phyloP scores from a whole-genome alignment of 495 filamentous ascomycete genomes.

The Penicillium arizonense region DNA sequence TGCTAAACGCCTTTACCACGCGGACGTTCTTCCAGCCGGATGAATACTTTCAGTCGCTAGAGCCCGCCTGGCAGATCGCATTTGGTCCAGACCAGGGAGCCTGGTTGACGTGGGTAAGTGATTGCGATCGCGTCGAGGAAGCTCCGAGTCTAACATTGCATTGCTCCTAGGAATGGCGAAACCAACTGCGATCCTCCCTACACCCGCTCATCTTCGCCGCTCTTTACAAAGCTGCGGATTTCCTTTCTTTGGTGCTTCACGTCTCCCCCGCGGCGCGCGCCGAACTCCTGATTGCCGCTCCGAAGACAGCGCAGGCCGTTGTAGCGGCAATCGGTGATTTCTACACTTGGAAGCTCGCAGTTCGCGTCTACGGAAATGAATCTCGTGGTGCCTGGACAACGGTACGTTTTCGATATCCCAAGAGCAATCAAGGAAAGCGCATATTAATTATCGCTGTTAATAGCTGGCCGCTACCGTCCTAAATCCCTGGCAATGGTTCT shows the following conservation, averaged over 20 bases:
- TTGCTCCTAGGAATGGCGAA: slow-evolving; percentile 77
- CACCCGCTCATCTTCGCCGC: slow-evolving; percentile 82
- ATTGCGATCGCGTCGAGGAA: slow-evolving; percentile 6
- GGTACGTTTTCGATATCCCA: slow-evolving; percentile 45
- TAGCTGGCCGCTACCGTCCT: slow-evolving; percentile 64
- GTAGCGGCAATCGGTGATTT: slow-evolving; percentile 80
- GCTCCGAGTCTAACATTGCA: slow-evolving; percentile 7
- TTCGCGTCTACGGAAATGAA: slow-evolving; percentile 64
- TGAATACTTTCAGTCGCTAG: slow-evolving; percentile 94
- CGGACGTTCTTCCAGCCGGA: slow-evolving; percentile 99
- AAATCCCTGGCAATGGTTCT: slow-evolving; percentile 97
- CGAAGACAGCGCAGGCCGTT: slow-evolving; percentile 72
- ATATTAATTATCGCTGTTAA: slow-evolving; percentile 4
- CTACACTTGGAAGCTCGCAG: slow-evolving; percentile 84
- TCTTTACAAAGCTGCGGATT: slow-evolving; percentile 64
- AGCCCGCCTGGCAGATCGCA: slow-evolving; percentile 89
- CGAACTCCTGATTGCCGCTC: slow-evolving; percentile 65
- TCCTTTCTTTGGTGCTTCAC: slow-evolving; percentile 47
- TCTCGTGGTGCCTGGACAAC: slow-evolving; percentile 65
- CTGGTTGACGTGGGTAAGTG: slow-evolving; percentile 92
- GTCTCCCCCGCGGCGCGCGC: slow-evolving; percentile 51
- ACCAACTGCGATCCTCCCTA: slow-evolving; percentile 87
- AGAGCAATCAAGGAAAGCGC: neutral
- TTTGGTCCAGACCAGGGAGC: slow-evolving; percentile 77
- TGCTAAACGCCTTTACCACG: slow-evolving; percentile 79